These are phyloP conservation scores for Phanerochaete sordida DNA, from an alignment of 768 basidiomycete species.

Conservation along the genomic window DNA sequence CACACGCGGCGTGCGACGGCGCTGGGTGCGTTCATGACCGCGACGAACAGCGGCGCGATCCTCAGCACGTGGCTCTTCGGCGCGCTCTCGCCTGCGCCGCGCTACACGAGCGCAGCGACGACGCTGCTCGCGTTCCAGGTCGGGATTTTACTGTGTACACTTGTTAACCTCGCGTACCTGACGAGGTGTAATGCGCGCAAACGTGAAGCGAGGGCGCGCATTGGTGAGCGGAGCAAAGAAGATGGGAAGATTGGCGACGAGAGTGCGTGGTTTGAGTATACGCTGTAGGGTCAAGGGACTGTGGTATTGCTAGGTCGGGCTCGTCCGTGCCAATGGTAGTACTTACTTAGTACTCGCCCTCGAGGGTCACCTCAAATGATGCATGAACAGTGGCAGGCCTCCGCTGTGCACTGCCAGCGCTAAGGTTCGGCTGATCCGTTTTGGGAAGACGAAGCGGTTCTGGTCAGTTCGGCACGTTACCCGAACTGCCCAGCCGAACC, in stretches of 20 bases:
- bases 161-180: background rate
- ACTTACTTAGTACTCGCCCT: no score
- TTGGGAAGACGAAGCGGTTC: no score
- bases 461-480: no score
- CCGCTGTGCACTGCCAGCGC: no score
- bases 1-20: conserved; percentile 54
- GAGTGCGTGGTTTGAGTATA: conserved; percentile 1
- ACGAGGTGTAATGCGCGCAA: background rate
- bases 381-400: no score
- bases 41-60: conserved; percentile 59
- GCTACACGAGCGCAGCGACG: conserved; percentile 45
- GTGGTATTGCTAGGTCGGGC: no score
- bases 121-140: conserved; percentile 34
- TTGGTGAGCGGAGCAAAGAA: background rate
- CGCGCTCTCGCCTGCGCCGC: conserved; percentile 42
- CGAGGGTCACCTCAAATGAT: no score
- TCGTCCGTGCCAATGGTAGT: no score
- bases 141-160: conserved; percentile 23
- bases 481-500: no score
- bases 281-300: background rate
- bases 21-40: conserved; percentile 53
- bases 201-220: background rate
- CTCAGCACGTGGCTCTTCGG: conserved; percentile 61
- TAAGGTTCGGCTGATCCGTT: no score
- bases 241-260: background rate